phyloP scores from a whole-genome alignment of 768 basidiomycete genomes.

The Galerina marginata region DNA sequence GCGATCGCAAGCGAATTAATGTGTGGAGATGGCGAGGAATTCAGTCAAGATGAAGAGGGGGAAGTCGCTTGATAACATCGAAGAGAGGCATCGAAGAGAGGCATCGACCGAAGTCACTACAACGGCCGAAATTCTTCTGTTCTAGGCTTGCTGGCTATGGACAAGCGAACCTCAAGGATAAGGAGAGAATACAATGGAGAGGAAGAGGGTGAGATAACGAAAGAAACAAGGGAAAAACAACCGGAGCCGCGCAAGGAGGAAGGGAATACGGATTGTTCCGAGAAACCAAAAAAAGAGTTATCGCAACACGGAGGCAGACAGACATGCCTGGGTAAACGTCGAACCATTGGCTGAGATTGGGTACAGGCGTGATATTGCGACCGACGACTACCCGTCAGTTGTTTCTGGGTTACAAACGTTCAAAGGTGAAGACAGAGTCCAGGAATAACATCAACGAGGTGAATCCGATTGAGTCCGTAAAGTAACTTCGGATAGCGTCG shows the following conservation, averaged over 20 bases:
- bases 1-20: constrained; percentile 3
- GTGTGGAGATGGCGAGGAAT: not conserved
- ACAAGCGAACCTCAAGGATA: not conserved
- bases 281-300: not conserved
- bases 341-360: not conserved
- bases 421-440: not conserved
- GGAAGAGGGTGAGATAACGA: not conserved
- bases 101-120: not conserved
- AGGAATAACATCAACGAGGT: constrained; percentile 2
- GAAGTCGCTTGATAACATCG: constrained; percentile 3
- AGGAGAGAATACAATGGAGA: not conserved
- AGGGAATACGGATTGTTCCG: constrained; percentile 14
- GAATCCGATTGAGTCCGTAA: constrained; percentile 2
- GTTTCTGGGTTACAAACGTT: too few species aligned
- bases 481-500: not conserved
- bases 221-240: not conserved
- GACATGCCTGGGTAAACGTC: constrained; percentile 13
- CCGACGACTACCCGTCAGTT: not conserved
- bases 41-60: not conserved
- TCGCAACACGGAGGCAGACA: not conserved
- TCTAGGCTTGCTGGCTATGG: not conserved
- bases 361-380: not conserved
- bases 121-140: not conserved
- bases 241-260: constrained; percentile 11
- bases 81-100: not conserved